phyloP scores from a whole-genome alignment of 768 basidiomycete species.

The Boletus reticulatus region DNA sequence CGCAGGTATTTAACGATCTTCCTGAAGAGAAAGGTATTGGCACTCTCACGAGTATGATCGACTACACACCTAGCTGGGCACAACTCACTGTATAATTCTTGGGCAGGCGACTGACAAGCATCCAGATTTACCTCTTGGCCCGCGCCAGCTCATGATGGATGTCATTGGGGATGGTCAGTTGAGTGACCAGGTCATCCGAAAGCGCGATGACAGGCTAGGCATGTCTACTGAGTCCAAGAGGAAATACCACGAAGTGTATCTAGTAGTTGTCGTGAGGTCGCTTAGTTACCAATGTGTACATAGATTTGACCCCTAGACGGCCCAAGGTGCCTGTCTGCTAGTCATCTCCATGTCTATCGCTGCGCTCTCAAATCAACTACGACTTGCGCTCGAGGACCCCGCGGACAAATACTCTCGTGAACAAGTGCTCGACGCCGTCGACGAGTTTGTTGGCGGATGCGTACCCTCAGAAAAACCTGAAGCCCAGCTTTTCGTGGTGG shows the following conservation, averaged over 20 bases:
- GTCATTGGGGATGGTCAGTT: constrained; percentile 39
- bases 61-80: constrained; percentile 10
- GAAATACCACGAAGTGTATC: constrained; percentile 35
- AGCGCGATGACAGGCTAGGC: constrained; percentile 34
- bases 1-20: constrained; percentile 37
- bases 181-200: constrained; percentile 28
- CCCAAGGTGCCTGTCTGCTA: background rate
- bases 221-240: constrained; percentile 36
- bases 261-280: constrained; percentile 8
- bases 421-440: constrained; percentile 48
- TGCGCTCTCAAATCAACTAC: constrained; percentile 49
- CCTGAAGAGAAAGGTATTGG: constrained; percentile 47
- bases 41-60: constrained; percentile 50
- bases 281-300: too few relatives aligned
- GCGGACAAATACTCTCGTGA: constrained; percentile 49
- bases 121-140: constrained; percentile 43
- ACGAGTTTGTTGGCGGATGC: constrained; percentile 54
- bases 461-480: constrained; percentile 47
- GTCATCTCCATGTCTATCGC: constrained; percentile 34
- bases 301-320: too few relatives aligned
- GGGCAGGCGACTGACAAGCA: constrained; percentile 38
- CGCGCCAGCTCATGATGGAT: constrained; percentile 47
- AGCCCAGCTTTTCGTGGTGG: constrained; percentile 46
- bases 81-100: constrained; percentile 32
- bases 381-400: constrained; percentile 53